phyloP scores from a whole-genome alignment of 306 rosid species.

The Begonia fuchsioides region DNA sequence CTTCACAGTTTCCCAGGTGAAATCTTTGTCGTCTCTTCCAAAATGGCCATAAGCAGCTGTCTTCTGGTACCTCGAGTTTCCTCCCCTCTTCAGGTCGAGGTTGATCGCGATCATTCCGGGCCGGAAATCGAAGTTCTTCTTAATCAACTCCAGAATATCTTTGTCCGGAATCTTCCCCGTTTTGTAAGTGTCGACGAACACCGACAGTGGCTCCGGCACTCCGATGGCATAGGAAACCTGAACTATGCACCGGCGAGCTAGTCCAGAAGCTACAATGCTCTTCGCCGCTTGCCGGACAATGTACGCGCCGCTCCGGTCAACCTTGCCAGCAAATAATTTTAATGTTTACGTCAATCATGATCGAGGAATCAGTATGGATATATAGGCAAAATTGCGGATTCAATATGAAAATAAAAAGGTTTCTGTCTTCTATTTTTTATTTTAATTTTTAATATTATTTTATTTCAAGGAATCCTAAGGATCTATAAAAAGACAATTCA shows the following conservation, averaged over 20 bases:
- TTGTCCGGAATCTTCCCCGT: conserved; percentile 54
- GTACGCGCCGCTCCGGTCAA: conserved; percentile 67
- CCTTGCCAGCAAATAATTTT: conserved; percentile 4
- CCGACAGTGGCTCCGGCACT: conserved; percentile 62
- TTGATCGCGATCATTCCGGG: conserved; percentile 67
- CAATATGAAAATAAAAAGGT: no score
- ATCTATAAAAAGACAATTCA: no score
- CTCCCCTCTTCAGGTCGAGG: conserved; percentile 60
- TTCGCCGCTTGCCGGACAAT: conserved; percentile 73
- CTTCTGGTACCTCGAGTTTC: conserved; percentile 63
- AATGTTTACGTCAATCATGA: no score
- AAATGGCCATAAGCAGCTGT: conserved; percentile 82
- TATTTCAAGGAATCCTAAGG: no score
- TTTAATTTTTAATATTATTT: no score
- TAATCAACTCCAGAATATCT: conserved; percentile 43
- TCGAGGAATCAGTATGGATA: no score
- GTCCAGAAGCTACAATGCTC: conserved; percentile 68
- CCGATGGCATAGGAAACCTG: conserved; percentile 85
- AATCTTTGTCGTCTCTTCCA: conserved; percentile 67
- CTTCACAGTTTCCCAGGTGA: conserved; percentile 69
- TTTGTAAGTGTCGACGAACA: conserved; percentile 50
- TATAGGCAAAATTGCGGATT: no score
- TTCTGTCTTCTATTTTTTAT: no score
- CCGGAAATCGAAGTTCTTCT: conserved; percentile 63
- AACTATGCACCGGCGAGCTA: conserved; percentile 61